Conservation (phyloP, 73 alveolate genomes). For the Stentor roeselii region DNA sequence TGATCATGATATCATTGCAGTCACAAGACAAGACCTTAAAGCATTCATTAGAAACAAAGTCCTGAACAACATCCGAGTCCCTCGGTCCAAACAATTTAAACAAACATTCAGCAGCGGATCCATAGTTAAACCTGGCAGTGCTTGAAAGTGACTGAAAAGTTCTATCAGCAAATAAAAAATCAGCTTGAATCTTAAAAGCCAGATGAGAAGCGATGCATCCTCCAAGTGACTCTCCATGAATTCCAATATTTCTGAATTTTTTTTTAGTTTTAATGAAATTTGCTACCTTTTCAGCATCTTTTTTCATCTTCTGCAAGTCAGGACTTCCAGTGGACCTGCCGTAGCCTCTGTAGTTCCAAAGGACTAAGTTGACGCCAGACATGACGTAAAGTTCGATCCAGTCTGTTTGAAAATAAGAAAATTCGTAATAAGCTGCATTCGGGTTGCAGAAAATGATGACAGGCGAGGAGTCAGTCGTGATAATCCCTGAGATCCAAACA, state of each 20-base stretch:
- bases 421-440: constrained; percentile 62
- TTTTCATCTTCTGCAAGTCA: constrained; percentile 40
- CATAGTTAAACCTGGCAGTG: background rate
- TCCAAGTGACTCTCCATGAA: constrained; percentile 67
- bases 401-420: constrained; percentile 39
- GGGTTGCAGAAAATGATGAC: constrained; percentile 66
- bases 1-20: background rate
- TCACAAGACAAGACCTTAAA: background rate
- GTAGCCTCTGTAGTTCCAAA: constrained; percentile 73
- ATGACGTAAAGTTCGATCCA: constrained; percentile 52
- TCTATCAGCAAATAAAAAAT: constrained; percentile 20
- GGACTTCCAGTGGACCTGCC: constrained; percentile 63
- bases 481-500: background rate
- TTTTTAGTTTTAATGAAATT: constrained; percentile 42
- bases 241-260: constrained; percentile 37
- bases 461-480: constrained; percentile 6
- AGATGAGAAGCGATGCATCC: constrained; percentile 65
- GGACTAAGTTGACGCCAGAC: constrained; percentile 46
- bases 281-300: constrained; percentile 44
- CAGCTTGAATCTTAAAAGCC: background rate
- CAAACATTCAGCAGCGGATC: background rate
- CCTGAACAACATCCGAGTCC: background rate
- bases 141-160: background rate
- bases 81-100: background rate
- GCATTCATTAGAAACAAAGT: background rate